A percentile compares a stretch with the other conserved stretches of the same genome.
Evolutionary conservation across 345 rosid genomes (phyloP).

Genomic region (Anacardium occidentale): DNA sequence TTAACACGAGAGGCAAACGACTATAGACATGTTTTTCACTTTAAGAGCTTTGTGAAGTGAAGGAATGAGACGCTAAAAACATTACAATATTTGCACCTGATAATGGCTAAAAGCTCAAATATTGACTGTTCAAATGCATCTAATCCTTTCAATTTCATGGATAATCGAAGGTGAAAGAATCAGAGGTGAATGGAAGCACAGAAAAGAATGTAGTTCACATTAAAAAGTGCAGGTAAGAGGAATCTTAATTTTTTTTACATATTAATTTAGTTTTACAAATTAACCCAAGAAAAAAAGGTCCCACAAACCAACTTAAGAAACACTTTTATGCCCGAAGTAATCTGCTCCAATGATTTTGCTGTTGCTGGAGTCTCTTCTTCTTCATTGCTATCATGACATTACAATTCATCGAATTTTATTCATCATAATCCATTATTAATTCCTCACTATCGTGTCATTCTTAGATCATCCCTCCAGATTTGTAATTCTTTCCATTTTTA

Average conservation of each 20-base stretch:
- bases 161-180: constrained; percentile 58
- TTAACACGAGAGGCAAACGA: too few relatives aligned
- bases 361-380: constrained; percentile 24
- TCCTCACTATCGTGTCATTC: constrained; percentile 21
- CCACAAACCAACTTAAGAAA: constrained; percentile 31
- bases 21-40: too few relatives aligned
- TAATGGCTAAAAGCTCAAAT: too few relatives aligned
- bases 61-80: too few relatives aligned
- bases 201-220: constrained; percentile 84
- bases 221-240: constrained; percentile 79
- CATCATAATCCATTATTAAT: constrained; percentile 24
- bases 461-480: constrained; percentile 23
- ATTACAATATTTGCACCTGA: too few relatives aligned
- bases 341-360: constrained; percentile 43
- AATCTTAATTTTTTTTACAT: constrained; percentile 11
- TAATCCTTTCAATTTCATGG: too few relatives aligned
- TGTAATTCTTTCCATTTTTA: background rate
- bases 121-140: too few relatives aligned
- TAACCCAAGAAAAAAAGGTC: constrained; percentile 25
- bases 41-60: too few relatives aligned
- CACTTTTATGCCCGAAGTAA: constrained; percentile 31
- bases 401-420: constrained; percentile 16
- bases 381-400: constrained; percentile 29
- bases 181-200: constrained; percentile 65
- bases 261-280: background rate